Conservation (phyloP, 23 red algal genomes). For the Pyropia haitanensis region DNA sequence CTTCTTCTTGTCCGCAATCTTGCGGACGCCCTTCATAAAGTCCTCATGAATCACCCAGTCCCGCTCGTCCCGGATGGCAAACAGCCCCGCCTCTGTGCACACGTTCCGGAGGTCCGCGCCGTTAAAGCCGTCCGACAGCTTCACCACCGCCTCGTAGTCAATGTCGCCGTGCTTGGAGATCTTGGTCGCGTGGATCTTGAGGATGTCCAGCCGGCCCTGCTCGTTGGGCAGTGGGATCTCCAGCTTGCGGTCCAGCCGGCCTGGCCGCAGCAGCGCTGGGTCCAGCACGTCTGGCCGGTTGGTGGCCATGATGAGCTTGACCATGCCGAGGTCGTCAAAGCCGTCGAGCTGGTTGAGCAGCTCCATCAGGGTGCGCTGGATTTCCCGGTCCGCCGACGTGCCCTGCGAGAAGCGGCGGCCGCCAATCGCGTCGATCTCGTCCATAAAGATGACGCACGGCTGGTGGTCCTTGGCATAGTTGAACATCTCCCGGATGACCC, state of each 20-base stretch:
- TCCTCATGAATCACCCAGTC: slow-evolving; percentile 93
- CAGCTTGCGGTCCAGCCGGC: slow-evolving; percentile 93
- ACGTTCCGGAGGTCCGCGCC: slow-evolving; percentile 96
- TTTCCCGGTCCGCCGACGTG: slow-evolving; percentile 98
- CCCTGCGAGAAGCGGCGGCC: slow-evolving; percentile 95
- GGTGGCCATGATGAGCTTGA: slow-evolving; percentile 98
- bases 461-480: slow-evolving; percentile 92
- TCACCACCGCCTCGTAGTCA: slow-evolving; percentile 94
- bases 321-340: slow-evolving; percentile 95
- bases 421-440: slow-evolving; percentile 99
- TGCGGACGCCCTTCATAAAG: slow-evolving; percentile 99
- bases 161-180: slow-evolving; percentile 91
- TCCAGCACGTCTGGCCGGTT: slow-evolving; percentile 98
- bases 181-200: slow-evolving; percentile 90
- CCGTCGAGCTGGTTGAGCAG: slow-evolving; percentile 94
- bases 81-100: slow-evolving; percentile 96
- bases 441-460: slow-evolving; percentile 99
- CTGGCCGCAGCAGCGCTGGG: slow-evolving; percentile 86
- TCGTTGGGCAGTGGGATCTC: slow-evolving; percentile 98
- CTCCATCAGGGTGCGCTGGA: slow-evolving; percentile 98
- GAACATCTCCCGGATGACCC: slow-evolving; percentile 99
- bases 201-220: slow-evolving; percentile 92
- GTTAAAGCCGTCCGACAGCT: slow-evolving; percentile 98
- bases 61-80: slow-evolving; percentile 91
- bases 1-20: slow-evolving; percentile 92